Base-by-base conservation (phyloP, 2,329 filamentous ascomycete species). In the Ceratocystis smalleyi region DNA sequence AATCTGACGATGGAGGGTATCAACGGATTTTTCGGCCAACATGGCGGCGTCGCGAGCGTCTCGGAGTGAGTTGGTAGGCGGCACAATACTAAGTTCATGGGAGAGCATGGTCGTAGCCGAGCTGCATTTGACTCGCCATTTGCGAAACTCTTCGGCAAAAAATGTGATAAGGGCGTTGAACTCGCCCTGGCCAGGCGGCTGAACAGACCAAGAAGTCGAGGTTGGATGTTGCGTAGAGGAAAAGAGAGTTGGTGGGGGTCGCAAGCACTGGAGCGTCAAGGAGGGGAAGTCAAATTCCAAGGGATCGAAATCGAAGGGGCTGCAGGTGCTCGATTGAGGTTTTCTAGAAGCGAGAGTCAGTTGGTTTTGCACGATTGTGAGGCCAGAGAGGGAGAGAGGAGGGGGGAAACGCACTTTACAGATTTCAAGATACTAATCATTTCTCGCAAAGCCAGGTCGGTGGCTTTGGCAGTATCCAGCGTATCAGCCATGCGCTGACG, bases 211-310 rank as follows among this genome's bases (percentile, higher is more conserved):
- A 0, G 89, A 94, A 2, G 85, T 83, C 22, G 83, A 79, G 0
- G 87, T 89, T 1, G 90, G 79, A 70, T 95, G 87, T 35, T 91
- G 89, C 5, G 86, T 89, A 0, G 86, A 83, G 8, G 89, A 87
- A 75, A 91, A 92, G 5, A 96, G 78, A 0, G 89, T 94, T 3
- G 89, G 85, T 2, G 91, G 90, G 8, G 88, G 80, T 43, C 87
- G 83, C 0, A 97, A 83, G 68, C 92, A 86, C 68, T 87, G 88
- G 10, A 96, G 81, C 43, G 87, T 90, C 49, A 97, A 80, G 5
- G 88, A 85, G 5, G 91, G 90, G 70, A 96, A 96, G 66, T 90
- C 90, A 72, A 95, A 83, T 4, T 87, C 80, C 67, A 91, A 83
- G 43, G 92, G 87, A 69, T 96, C 89, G 75, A 96, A 95, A 68